A percentile compares a stretch with the other conserved stretches of the same genome.
phyloP scores from a whole-genome alignment of 2,329 filamentous ascomycete species.

The Nemania serpens region DNA sequence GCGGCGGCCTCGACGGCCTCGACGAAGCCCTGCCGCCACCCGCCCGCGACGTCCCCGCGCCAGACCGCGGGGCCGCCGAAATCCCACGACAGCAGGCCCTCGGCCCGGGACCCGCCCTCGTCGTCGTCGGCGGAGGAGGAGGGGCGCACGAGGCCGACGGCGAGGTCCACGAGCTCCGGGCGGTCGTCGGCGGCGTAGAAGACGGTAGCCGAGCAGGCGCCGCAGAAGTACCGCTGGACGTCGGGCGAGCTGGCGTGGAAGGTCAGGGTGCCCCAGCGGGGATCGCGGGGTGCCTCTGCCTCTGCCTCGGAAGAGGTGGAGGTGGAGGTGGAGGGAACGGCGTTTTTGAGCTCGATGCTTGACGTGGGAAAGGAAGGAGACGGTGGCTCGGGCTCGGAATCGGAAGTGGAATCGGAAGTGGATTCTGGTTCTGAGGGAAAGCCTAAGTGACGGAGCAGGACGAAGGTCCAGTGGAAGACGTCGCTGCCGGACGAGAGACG shows the following conservation, averaged over 20 bases:
- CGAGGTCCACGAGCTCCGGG: slow-evolving; percentile 49
- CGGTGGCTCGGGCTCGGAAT: background rate
- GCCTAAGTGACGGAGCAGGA: slow-evolving; percentile 46
- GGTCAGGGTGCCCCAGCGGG: slow-evolving; percentile 45
- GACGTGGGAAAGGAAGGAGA: slow-evolving; percentile 39
- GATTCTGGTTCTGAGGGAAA: too few relatives aligned
- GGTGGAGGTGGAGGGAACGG: slow-evolving; percentile 34
- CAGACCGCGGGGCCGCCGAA: slow-evolving; percentile 43
- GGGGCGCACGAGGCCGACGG: slow-evolving; percentile 47
- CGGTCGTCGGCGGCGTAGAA: slow-evolving; percentile 51
- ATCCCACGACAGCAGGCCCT: slow-evolving; percentile 50
- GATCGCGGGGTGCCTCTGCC: too few relatives aligned
- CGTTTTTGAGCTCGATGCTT: slow-evolving; percentile 41
- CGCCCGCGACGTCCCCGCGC: slow-evolving; percentile 44
- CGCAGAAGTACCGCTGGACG: slow-evolving; percentile 55
- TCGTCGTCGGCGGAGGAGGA: slow-evolving; percentile 35
- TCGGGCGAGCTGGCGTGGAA: slow-evolving; percentile 50
- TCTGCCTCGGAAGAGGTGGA: background rate
- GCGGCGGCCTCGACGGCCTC: slow-evolving; percentile 40
- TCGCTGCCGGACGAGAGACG: slow-evolving; percentile 49
- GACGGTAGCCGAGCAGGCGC: slow-evolving; percentile 50
- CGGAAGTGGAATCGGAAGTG: background rate
- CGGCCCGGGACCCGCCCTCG: slow-evolving; percentile 51
- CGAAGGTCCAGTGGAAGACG: slow-evolving; percentile 52
- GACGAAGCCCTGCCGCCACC: slow-evolving; percentile 47